Base-by-base conservation (phyloP, 2,329 filamentous ascomycete species). In the Monosporascus sp. region DNA sequence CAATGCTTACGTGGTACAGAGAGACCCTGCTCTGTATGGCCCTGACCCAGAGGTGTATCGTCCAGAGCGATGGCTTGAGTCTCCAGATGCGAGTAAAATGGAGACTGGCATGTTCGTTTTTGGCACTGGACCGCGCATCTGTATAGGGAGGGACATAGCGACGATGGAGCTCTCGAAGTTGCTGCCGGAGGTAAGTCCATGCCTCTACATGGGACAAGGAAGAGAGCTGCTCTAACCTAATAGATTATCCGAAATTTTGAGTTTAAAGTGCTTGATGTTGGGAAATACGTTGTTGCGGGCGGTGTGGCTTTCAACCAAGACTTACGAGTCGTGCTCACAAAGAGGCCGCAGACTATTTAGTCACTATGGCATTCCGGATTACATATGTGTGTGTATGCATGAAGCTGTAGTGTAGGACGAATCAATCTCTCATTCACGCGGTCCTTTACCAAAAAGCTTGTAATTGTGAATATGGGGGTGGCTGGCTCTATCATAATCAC, bases 11-110 rank as follows among this genome's bases (percentile, higher is more conserved):
- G 59, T 58, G 0, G 56, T 69, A 14, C 66, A 71, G 27, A 52
- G 69, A 4, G 56, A 69, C 48, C 60, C 57, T 16, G 58, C 31
- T 1, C 54, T 72, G 5, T 70, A 69, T 40, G 66, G 65, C 7
- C 61, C 64, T 5, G 66, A 70, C 53, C 63, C 67, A 5, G 63
- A 67, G 45, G 51, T 56, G 2, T 71, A 63, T 49, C 56, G 58
- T 7, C 69, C 69, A 8, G 67, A 69, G 53, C 56, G 69, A 19
- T 72, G 69, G 69, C 24, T 69, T 37, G 59, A 54, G 22, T 40
- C 20, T 26, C 54, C 49, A 3, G 48, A 47, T 20, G 44, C 38
- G 9, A 26, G 26, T 1, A 54, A 56, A 41, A 52, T 60, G 36
- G 54, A 62, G 20, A 51, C 52, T 9, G 44, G 45, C 5, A 57